phyloP scores from a whole-genome alignment of 805 yeast species.

The Lipomyces sp. region DNA sequence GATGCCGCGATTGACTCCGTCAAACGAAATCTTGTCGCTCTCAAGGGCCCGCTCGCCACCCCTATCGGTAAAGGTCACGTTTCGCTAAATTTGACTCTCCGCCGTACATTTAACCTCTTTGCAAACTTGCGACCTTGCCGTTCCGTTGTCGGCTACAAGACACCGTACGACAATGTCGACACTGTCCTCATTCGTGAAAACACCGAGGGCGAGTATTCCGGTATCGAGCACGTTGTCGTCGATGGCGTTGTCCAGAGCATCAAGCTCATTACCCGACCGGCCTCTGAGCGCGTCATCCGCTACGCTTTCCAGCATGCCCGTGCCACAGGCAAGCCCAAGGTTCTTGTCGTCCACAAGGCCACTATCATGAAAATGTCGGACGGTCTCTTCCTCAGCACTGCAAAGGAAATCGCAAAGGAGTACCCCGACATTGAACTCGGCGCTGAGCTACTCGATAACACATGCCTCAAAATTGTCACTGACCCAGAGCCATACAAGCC shows the following conservation, averaged over 20 bases:
- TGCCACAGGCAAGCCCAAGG: constrained; percentile 83
- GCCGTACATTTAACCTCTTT: constrained; percentile 93
- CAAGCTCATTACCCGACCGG: constrained; percentile 94
- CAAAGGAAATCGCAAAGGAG: constrained; percentile 85
- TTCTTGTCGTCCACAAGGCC: constrained; percentile 96
- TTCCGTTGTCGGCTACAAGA: constrained; percentile 89
- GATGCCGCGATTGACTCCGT: constrained; percentile 85
- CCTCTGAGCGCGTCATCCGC: constrained; percentile 94
- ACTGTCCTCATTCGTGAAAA: constrained; percentile 97
- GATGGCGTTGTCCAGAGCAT: constrained; percentile 99
- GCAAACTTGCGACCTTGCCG: constrained; percentile 98
- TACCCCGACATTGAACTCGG: constrained; percentile 87
- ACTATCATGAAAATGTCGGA: constrained; percentile 98
- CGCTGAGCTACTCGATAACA: constrained; percentile 92
- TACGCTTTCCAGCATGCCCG: constrained; percentile 97
- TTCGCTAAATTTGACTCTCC: constrained; percentile 93
- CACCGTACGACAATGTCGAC: constrained; percentile 88
- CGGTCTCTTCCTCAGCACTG: constrained; percentile 92
- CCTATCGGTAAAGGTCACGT: constrained; percentile 98
- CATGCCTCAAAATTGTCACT: constrained; percentile 85
- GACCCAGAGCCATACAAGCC: constrained; percentile 85
- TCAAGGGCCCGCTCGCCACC: constrained; percentile 98
- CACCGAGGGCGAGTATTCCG: constrained; percentile 99
- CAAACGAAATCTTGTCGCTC: constrained; percentile 89
- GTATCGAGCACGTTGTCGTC: constrained; percentile 96